Evolutionary conservation across 768 basidiomycete species (phyloP).

Genomic region (Suillus weaverae): DNA sequence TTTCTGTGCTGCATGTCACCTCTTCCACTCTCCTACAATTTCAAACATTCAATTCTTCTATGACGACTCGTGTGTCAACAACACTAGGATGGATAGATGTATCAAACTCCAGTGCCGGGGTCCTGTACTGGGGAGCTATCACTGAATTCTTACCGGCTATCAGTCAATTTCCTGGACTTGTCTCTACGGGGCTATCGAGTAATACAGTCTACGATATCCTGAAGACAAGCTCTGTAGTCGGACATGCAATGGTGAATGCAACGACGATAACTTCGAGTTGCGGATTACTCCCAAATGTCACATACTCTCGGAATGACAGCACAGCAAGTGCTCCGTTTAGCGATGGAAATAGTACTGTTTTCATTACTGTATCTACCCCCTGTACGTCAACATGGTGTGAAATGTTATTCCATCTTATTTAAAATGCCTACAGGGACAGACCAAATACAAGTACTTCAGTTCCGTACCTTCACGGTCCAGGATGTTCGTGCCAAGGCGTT

Average conservation of each 20-base stretch:
- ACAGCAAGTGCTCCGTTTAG: neutral
- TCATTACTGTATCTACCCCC: too few species aligned
- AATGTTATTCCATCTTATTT: neutral
- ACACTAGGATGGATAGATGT: neutral
- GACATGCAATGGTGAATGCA: slow-evolving; percentile 10
- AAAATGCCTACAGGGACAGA: neutral
- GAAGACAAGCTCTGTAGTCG: neutral
- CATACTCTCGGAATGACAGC: neutral
- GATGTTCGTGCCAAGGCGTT: too few species aligned
- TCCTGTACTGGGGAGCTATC: neutral
- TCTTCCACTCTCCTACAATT: neutral
- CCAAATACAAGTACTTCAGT: neutral
- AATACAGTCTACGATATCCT: neutral
- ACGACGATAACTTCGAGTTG: neutral
- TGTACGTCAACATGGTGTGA: neutral
- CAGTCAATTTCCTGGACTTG: neutral
- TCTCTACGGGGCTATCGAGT: neutral
- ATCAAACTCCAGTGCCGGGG: too few species aligned
- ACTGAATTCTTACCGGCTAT: neutral
- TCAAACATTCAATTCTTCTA: neutral
- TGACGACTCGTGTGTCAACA: neutral
- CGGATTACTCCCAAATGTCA: neutral
- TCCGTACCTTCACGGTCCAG: too few species aligned
- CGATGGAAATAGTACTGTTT: too few species aligned
- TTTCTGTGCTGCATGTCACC: neutral